phyloP scores from a whole-genome alignment of 1,284 basidiomycete genomes.

The Cryptococcus depauperatus region DNA sequence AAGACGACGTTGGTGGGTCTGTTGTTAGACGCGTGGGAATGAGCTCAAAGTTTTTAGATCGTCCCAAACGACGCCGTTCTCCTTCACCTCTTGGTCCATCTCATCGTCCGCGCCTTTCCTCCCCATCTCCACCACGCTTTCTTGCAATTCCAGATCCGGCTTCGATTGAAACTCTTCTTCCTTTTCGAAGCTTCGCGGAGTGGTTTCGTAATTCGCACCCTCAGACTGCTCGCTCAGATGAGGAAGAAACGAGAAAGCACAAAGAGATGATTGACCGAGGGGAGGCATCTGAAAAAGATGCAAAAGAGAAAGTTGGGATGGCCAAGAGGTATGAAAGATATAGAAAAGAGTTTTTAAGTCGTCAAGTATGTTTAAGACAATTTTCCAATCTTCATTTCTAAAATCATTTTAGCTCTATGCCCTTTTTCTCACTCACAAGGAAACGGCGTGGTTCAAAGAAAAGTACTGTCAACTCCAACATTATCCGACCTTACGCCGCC shows the following conservation, averaged over 20 bases:
- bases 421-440: constrained; percentile 83
- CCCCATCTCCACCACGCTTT: constrained; percentile 23
- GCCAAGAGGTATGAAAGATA: constrained; percentile 73
- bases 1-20: constrained; percentile 32
- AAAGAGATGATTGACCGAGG: constrained; percentile 22
- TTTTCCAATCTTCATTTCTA: neutral
- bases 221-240: constrained; percentile 52
- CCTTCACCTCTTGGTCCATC: constrained; percentile 65
- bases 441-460: constrained; percentile 88
- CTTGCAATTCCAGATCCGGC: constrained; percentile 56
- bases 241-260: constrained; percentile 31
- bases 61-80: constrained; percentile 69
- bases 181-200: constrained; percentile 76
- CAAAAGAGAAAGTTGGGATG: constrained; percentile 58
- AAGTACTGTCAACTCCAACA: constrained; percentile 74
- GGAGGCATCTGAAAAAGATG: constrained; percentile 35
- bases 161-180: constrained; percentile 68
- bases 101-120: constrained; percentile 22
- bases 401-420: constrained; percentile 60
- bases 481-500: constrained; percentile 58
- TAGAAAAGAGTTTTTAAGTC: constrained; percentile 71
- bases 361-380: constrained; percentile 56
- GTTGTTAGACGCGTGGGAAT: neutral
- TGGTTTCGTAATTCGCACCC: constrained; percentile 79
- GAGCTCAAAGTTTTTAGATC: constrained; percentile 27